Evolutionary conservation across 2,329 filamentous ascomycete species (phyloP).

Genomic region (Colletotrichum chrysophilum): DNA sequence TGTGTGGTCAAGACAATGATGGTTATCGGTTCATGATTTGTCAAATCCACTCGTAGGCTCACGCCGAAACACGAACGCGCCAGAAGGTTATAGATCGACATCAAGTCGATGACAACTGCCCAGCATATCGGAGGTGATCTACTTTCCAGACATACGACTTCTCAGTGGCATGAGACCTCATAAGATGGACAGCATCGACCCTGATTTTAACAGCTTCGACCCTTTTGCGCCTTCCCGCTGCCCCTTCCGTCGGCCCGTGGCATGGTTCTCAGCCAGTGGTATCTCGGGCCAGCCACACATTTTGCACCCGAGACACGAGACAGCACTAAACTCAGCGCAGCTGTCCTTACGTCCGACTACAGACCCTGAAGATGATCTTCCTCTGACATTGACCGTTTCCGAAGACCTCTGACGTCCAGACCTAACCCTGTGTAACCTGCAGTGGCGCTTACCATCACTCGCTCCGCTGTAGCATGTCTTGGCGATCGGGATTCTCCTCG

Average conservation of each 20-base stretch:
- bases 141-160: neutral
- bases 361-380: neutral
- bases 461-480: neutral
- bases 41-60: fast-evolving
- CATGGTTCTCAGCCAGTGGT: neutral
- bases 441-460: neutral
- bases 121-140: neutral
- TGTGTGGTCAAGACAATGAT: neutral
- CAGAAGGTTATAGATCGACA: neutral
- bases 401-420: neutral
- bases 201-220: neutral
- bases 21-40: neutral
- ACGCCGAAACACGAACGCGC: neutral
- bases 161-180: neutral
- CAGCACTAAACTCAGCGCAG: neutral
- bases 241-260: neutral
- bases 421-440: neutral
- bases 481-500: neutral
- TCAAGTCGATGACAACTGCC: neutral
- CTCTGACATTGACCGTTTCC: neutral
- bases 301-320: neutral
- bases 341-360: neutral
- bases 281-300: neutral
- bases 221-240: neutral
- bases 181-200: neutral